These are phyloP conservation scores for Ophiosphaerella narmari DNA, from an alignment of 2,329 filamentous ascomycete species.

Conservation along the genomic window DNA sequence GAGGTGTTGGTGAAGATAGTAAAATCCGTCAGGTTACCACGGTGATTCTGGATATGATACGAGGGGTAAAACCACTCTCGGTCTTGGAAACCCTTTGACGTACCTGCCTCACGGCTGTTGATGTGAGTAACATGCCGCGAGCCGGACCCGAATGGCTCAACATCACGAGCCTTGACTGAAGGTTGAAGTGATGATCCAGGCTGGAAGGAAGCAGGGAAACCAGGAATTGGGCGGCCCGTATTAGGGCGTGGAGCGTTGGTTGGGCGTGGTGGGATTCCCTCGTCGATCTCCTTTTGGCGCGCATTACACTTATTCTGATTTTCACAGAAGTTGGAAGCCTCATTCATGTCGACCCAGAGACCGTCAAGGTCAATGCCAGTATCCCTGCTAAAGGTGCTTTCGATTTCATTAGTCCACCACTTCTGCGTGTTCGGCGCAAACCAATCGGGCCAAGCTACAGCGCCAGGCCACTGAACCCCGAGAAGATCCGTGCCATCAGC, in stretches of 20 bases:
- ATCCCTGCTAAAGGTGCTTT: slow-evolving; percentile 65
- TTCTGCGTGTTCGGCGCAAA: slow-evolving; percentile 66
- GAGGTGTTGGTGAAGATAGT: slow-evolving; percentile 70
- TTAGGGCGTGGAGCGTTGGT: slow-evolving; percentile 57
- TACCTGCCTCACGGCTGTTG: slow-evolving; percentile 29
- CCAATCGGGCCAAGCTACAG: slow-evolving; percentile 77
- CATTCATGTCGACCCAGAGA: slow-evolving; percentile 61
- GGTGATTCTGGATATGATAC: slow-evolving; percentile 68
- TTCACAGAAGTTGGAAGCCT: slow-evolving; percentile 45
- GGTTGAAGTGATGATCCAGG: slow-evolving; percentile 45
- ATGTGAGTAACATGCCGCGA: slow-evolving; percentile 8
- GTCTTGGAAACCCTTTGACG: slow-evolving; percentile 63
- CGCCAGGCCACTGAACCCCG: slow-evolving; percentile 78
- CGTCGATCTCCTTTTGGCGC: slow-evolving; percentile 41
- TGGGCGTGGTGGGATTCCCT: slow-evolving; percentile 63
- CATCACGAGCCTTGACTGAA: slow-evolving; percentile 11
- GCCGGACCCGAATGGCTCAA: slow-evolving; percentile 1
- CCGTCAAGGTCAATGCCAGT: slow-evolving; percentile 76
- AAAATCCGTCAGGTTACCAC: slow-evolving; percentile 49
- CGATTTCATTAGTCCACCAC: slow-evolving; percentile 74
- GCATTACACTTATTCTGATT: slow-evolving; percentile 53
- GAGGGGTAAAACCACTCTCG: slow-evolving; percentile 68
- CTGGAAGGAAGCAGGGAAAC: slow-evolving; percentile 71
- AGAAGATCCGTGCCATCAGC: slow-evolving; percentile 61
- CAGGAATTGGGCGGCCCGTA: slow-evolving; percentile 67